Base-by-base conservation (phyloP, 2,329 filamentous ascomycete species). In the Colletotrichum magnum region DNA sequence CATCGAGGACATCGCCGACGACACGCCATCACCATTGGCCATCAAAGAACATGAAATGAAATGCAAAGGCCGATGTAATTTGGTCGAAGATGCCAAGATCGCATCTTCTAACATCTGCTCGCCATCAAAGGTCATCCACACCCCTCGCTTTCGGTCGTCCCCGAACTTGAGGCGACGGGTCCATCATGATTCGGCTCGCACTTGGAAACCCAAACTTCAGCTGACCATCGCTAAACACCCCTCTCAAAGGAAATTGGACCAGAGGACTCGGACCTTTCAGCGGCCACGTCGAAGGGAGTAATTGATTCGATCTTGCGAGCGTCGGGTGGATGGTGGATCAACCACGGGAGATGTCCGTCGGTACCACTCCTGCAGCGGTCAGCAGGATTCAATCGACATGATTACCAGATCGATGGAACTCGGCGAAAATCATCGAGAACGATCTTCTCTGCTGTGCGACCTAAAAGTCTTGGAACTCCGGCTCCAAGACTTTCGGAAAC, bases 381-480 rank as follows among this genome's bases (percentile, higher is more conserved):
- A 45, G 51, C 43, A 43, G 62, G 47, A 43, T 47, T 15, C 18
- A 16, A 28, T 18, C 58, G 50, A 62, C 12, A 66, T 50, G 45
- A n/a, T 18, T 50, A 50, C 43, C 32, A 15, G 32, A 43, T 16
- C 64, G 52, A 32, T 41, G 18, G 18, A 39, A 16, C 28, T 24
- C 45, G 13, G 52, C 24, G 13, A 10, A 45, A 39, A 68, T 48
- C 32, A 21, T 13, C 52, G 12, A 67, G 16, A 43, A 18, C 26
- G 26, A 48, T 58, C 28, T 28, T 21, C 9, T n/a, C 9, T 26
- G 41, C 16, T 18, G 24, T 21, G 47, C 60, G 39, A 12, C 47
- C 24, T n/a, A 36, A 47, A 26, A 39, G 13, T 60, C 43, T 18
- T 39, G 6, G 41, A 28, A 47, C 21, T 18, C 16, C 41, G 60